Base-by-base conservation (phyloP, 2,329 filamentous ascomycete genomes). In the Xylaria hypoxylon region DNA sequence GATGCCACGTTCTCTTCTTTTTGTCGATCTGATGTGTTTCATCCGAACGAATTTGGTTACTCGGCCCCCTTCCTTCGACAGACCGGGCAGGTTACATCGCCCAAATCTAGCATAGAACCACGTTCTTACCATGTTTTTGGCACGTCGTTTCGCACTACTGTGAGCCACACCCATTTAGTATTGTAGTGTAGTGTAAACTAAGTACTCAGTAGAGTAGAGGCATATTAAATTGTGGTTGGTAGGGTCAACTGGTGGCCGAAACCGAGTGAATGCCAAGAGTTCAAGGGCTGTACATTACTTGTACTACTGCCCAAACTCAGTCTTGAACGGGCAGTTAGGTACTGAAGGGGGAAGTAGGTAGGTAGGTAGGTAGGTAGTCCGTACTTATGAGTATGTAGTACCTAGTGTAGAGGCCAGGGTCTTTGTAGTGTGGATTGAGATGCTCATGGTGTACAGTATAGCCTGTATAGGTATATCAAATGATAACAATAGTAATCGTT, bases 71-170 rank as follows among this genome's bases (percentile, higher is more conserved):
- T 31, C 28, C 50, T 45, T 55, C 19, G 55, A 50, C 59, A 17
- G 48, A 53, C 64, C 35, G 38, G 59, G 59, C 52, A 66, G 59
- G 59, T 63, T 59, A 48, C 59, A 45, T 51, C 44, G 22, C 35
- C 47, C 48, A 47, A 38, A 58, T 53, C 42, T 10, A 59, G 53
- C 28, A 48, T 40, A 45, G 60, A 60, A 44, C 64, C 64, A 67
- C 64, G 64, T 67, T 67, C 44, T 59, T 42, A 45, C 64, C 64
- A 67, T 60, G 64, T 67, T 67, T 62, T 67, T 64, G 38, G 40
- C 45, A 22, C 15, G 47, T 15, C 48, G 24, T 35, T 50, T 57
- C 48, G 15, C 22, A 45, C 44, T 56, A 61, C 15, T 24, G n/a
- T 22, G 11, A 6, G 31, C 31, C 11, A 33, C 31, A 33, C 31